These are phyloP conservation scores for Rubroboletus pulcherrimus DNA, from an alignment of 768 basidiomycete species.

Conservation along the genomic window DNA sequence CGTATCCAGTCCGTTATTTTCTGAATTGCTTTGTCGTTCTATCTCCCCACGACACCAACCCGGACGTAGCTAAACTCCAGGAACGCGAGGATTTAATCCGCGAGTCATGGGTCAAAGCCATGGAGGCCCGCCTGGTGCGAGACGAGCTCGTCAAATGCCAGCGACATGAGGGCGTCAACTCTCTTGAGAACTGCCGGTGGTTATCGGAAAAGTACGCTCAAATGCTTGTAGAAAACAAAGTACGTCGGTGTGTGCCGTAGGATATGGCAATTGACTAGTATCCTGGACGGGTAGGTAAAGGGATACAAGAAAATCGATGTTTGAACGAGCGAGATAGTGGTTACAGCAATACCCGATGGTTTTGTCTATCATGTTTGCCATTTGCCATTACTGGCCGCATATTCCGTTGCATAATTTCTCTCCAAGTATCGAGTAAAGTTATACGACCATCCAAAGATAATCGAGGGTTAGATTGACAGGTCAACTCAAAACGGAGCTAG, in stretches of 20 bases:
- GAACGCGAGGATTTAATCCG: constrained; percentile 74
- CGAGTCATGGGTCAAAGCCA: constrained; percentile 92
- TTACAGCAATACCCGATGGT: background rate
- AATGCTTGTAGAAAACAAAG: constrained; percentile 79
- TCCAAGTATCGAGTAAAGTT: constrained; percentile 6
- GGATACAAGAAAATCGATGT: constrained; percentile 80
- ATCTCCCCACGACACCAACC: background rate
- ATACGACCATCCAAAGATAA: constrained; percentile 1
- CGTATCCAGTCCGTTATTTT: background rate
- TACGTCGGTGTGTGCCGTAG: constrained; percentile 35
- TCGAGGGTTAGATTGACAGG: background rate
- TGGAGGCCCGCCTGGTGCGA: constrained; percentile 87
- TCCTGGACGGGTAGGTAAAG: constrained; percentile 55
- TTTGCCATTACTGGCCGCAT: background rate
- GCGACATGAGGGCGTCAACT: constrained; percentile 85
- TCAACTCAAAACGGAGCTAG: background rate
- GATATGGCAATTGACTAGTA: constrained; percentile 2
- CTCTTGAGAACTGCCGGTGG: constrained; percentile 85
- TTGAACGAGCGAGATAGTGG: constrained; percentile 16
- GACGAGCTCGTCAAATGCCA: constrained; percentile 91
- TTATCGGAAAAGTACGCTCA: constrained; percentile 75
- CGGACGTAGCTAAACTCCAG: constrained; percentile 50
- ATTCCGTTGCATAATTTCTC: background rate
- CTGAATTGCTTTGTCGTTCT: background rate
- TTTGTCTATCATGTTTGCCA: background rate